These are phyloP conservation scores for Immersiporthe knoxdaviesiana DNA, from an alignment of 2,329 filamentous ascomycete genomes.

Conservation along the genomic window DNA sequence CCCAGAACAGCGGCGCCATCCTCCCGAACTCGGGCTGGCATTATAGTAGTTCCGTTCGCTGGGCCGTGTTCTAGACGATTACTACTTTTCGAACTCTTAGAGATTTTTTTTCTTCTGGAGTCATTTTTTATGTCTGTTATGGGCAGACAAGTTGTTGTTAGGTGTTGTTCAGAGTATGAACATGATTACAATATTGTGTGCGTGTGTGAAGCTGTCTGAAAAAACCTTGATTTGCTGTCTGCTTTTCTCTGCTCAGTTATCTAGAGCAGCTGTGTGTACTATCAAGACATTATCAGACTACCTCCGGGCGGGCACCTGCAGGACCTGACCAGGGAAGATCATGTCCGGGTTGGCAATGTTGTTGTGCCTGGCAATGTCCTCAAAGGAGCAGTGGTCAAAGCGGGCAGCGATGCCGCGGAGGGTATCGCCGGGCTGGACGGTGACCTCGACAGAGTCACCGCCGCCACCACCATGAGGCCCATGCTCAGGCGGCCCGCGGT, in stretches of 20 bases:
- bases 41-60: constrained; percentile 40
- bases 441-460: constrained; percentile 33
- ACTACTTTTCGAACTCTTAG: not conserved
- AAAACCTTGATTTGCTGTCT: not conserved
- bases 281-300: no score
- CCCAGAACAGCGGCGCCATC: constrained; percentile 5
- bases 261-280: no score
- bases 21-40: constrained; percentile 19
- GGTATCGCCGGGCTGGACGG: constrained; percentile 47
- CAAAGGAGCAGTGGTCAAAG: constrained; percentile 38
- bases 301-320: constrained; percentile 41
- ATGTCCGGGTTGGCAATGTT: constrained; percentile 46
- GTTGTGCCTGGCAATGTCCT: constrained; percentile 46
- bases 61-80: constrained; percentile 36
- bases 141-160: no score
- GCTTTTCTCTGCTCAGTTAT: not conserved
- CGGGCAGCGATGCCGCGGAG: constrained; percentile 43
- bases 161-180: not conserved
- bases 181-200: no score
- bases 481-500: constrained; percentile 34
- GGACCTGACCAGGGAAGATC: constrained; percentile 47
- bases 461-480: constrained; percentile 31
- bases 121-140: not conserved
- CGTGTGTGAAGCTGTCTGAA: no score
- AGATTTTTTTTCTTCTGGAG: not conserved